A percentile compares a stretch with the other conserved stretches of the same genome.
phyloP scores from a whole-genome alignment of 495 filamentous ascomycete genomes.

The Xylaria grammica region DNA sequence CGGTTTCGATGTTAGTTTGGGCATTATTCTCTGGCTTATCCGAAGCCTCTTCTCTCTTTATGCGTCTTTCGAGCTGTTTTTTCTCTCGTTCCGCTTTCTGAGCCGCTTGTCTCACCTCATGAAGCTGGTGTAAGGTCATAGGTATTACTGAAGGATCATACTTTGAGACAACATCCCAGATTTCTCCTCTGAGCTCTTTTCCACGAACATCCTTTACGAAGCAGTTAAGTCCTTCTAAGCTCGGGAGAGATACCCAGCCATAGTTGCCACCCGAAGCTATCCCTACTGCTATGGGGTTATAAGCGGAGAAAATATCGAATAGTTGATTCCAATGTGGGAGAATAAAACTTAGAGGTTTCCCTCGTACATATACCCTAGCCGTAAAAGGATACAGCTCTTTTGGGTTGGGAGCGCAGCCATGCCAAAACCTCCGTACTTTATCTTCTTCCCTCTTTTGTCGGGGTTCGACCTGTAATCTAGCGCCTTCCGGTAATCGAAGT shows the following conservation, averaged over 20 bases:
- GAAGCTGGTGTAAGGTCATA: background rate
- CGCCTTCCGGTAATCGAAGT: background rate
- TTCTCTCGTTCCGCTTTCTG: slow-evolving; percentile 9
- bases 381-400: slow-evolving; percentile 9
- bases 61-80: slow-evolving; percentile 6
- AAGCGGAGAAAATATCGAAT: background rate
- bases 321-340: slow-evolving; percentile 3
- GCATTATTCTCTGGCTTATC: no score
- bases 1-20: no score
- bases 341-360: background rate
- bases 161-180: slow-evolving; percentile 1
- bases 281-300: slow-evolving; percentile 5
- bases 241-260: slow-evolving; percentile 9
- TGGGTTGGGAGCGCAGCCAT: background rate
- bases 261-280: background rate
- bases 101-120: background rate
- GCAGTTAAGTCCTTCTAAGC: background rate
- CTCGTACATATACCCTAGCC: background rate
- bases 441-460: background rate
- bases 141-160: slow-evolving; percentile 11
- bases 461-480: background rate
- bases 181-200: background rate
- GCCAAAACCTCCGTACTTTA: background rate
- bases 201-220: slow-evolving; percentile 7
- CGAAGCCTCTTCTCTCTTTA: slow-evolving; percentile 3